These are phyloP conservation scores for Neotropicomus parvogracilis DNA, from an alignment of 1,284 basidiomycete genomes.

Conservation along the genomic window DNA sequence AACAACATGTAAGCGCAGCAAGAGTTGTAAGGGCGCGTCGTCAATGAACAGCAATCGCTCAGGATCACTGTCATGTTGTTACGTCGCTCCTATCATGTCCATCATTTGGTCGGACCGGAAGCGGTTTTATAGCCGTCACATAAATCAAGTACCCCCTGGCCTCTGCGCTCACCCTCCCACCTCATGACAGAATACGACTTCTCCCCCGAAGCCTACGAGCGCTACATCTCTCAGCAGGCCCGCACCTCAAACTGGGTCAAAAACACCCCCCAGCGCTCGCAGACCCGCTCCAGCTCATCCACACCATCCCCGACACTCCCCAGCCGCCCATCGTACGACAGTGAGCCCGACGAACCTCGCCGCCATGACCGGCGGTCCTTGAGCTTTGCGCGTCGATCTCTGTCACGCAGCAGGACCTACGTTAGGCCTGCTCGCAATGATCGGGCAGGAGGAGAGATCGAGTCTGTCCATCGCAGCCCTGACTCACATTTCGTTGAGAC, in stretches of 20 bases:
- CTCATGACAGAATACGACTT: slow-evolving; percentile 56
- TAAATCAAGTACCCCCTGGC: slow-evolving; percentile 13
- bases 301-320: slow-evolving; percentile 27
- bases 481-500: no score
- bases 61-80: no score
- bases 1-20: no score
- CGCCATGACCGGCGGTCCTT: slow-evolving; percentile 22
- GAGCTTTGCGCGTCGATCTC: slow-evolving; percentile 24
- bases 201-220: slow-evolving; percentile 48
- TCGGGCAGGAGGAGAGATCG: slow-evolving; percentile 3
- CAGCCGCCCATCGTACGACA: slow-evolving; percentile 34
- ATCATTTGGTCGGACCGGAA: no score
- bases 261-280: slow-evolving; percentile 25
- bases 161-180: slow-evolving; percentile 5
- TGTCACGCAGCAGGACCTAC: slow-evolving; percentile 24
- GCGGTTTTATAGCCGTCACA: no score
- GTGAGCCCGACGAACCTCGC: slow-evolving; percentile 1
- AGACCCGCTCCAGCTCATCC: slow-evolving; percentile 30
- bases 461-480: no score
- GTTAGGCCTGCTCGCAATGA: slow-evolving; percentile 22
- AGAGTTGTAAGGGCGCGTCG: no score
- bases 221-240: slow-evolving; percentile 40
- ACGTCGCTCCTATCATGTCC: no score
- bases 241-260: slow-evolving; percentile 44
- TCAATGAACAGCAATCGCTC: no score